Evolutionary conservation across 208 protist genomes (phyloP).

Genomic region (Trypanosoma caninum): DNA sequence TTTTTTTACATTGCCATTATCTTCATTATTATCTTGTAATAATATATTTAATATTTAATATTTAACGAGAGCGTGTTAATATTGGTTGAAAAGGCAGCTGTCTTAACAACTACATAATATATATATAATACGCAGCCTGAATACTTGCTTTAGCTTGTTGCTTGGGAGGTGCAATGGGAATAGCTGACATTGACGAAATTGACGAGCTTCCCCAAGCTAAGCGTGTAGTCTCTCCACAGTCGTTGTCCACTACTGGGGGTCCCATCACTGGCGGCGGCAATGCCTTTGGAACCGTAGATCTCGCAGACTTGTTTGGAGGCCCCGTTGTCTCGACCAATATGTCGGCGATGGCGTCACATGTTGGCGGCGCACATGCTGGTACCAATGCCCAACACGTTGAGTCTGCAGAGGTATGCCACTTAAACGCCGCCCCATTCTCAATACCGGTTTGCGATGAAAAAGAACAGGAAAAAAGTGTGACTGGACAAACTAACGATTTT

Average conservation of each 20-base stretch:
- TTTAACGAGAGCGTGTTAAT: too few species aligned
- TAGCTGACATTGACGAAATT: slow-evolving; percentile 81
- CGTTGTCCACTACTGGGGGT: not conserved
- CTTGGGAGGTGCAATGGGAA: slow-evolving; percentile 46
- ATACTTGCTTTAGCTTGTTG: too few species aligned
- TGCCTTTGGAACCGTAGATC: slow-evolving; percentile 11
- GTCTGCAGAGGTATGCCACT: slow-evolving; percentile 1
- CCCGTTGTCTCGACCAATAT: slow-evolving; percentile 14
- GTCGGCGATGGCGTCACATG: not conserved
- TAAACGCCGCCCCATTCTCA: not conserved
- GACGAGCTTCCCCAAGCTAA: slow-evolving; percentile 22
- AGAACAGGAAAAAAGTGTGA: not conserved
- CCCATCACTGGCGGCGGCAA: slow-evolving; percentile 1
- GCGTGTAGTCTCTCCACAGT: not conserved
- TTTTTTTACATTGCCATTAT: slow-evolving; percentile 19
- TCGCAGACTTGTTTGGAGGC: slow-evolving; percentile 68
- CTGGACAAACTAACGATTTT: slow-evolving; percentile 8
- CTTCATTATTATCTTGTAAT: slow-evolving; percentile 6
- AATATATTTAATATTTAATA: not conserved
- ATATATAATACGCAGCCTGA: too few species aligned
- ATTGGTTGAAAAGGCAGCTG: too few species aligned
- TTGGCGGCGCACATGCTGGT: not conserved
- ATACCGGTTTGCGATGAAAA: not conserved
- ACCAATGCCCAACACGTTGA: not conserved
- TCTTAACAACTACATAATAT: too few species aligned